phyloP scores from a whole-genome alignment of 73 alveolate genomes.

The Tetrahymena elliotti region DNA sequence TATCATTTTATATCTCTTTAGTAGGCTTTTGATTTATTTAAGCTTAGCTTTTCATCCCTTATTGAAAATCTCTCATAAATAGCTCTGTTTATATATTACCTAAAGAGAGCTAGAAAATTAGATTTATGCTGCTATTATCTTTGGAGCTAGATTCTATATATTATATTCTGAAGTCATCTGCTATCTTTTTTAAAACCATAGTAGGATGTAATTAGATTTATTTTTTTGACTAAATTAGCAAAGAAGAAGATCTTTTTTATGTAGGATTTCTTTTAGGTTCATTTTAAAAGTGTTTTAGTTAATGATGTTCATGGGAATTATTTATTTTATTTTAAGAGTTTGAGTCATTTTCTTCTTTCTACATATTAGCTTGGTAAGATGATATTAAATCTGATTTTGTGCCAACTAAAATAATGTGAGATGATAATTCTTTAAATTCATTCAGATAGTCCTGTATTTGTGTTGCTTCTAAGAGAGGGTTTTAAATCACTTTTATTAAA shows the following conservation, averaged over 20 bases:
- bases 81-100: not conserved
- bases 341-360: not conserved
- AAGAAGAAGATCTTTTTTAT: not conserved
- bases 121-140: not conserved
- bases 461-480: not conserved
- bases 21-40: not conserved
- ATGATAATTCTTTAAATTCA: not conserved
- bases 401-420: not conserved
- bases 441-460: not conserved
- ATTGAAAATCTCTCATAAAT: not conserved
- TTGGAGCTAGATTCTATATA: not conserved
- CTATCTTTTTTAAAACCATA: not conserved
- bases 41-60: not conserved
- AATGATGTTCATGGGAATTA: not conserved
- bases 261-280: not conserved
- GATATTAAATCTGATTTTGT: not conserved
- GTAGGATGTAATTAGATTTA: not conserved
- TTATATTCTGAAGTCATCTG: not conserved
- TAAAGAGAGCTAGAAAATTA: not conserved
- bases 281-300: not conserved
- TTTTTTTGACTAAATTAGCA: not conserved
- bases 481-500: not conserved
- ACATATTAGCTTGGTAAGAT: not conserved
- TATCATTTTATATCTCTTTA: not conserved
- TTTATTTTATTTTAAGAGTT: too few species aligned